Conservation (phyloP, 805 yeast species). For the Suhomyces vadensis region DNA sequence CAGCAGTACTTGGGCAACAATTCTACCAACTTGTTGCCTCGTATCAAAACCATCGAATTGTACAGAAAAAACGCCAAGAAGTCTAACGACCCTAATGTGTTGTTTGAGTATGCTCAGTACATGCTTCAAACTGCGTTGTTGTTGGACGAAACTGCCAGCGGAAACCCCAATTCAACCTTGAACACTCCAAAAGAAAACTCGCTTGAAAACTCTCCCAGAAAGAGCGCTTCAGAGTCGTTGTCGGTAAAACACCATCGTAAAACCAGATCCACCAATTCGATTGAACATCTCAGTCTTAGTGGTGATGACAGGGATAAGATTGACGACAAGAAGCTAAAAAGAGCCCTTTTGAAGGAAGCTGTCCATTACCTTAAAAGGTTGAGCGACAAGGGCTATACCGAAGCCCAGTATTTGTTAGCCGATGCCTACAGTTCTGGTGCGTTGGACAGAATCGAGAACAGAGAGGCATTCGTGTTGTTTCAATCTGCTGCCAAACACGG, state of each 20-base stretch:
- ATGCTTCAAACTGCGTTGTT: slow-evolving; percentile 82
- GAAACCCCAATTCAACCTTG: slow-evolving; percentile 1
- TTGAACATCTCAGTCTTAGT: slow-evolving; percentile 14
- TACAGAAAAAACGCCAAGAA: slow-evolving; percentile 84
- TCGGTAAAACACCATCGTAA: slow-evolving; percentile 21
- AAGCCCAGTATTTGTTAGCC: slow-evolving; percentile 90
- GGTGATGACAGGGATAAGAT: slow-evolving; percentile 13
- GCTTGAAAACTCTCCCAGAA: slow-evolving; percentile 21
- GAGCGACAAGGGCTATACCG: slow-evolving; percentile 77
- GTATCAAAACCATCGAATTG: slow-evolving; percentile 81
- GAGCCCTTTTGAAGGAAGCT: slow-evolving; percentile 75
- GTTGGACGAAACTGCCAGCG: slow-evolving; percentile 34
- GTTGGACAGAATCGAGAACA: slow-evolving; percentile 74
- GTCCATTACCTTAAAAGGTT: slow-evolving; percentile 64
- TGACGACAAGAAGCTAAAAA: slow-evolving; percentile 36
- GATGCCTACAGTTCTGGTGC: slow-evolving; percentile 88
- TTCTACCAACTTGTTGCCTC: slow-evolving; percentile 58
- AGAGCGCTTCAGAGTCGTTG: slow-evolving; percentile 8
- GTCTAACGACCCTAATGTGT: slow-evolving; percentile 80
- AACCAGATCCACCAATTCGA: slow-evolving; percentile 22
- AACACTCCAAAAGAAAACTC: slow-evolving; percentile 14
- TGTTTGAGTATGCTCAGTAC: slow-evolving; percentile 89
- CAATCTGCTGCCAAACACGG: slow-evolving; percentile 92
- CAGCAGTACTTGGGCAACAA: slow-evolving; percentile 55
- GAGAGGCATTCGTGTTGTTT: slow-evolving; percentile 74